Evolutionary conservation across 441 rosid genomes (phyloP).

Genomic region (Croton laevigatus): DNA sequence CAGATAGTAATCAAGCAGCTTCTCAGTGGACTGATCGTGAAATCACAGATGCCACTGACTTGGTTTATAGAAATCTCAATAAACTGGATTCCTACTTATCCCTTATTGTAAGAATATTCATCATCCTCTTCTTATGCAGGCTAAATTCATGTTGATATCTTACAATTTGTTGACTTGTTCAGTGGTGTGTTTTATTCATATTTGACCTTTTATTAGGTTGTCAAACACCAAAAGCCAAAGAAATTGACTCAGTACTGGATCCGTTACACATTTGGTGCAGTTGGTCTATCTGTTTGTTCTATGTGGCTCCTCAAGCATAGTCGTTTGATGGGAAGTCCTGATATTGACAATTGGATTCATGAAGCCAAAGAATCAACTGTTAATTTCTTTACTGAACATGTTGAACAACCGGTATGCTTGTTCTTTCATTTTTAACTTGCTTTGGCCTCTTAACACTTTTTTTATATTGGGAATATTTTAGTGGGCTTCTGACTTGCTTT

Average conservation of each 20-base stretch:
- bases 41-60: constrained; percentile 62
- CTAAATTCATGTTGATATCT: constrained; percentile 6
- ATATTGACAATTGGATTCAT: constrained; percentile 81
- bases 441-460: constrained; percentile 13
- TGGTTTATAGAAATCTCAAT: constrained; percentile 60
- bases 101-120: constrained; percentile 44
- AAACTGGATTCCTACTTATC: constrained; percentile 66
- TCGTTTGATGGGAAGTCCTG: constrained; percentile 89
- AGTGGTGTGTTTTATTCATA: constrained; percentile 11
- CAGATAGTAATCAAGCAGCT: constrained; percentile 58
- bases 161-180: constrained; percentile 2
- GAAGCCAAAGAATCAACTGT: constrained; percentile 73
- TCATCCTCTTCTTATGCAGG: not conserved
- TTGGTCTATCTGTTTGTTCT: constrained; percentile 73
- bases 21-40: constrained; percentile 78
- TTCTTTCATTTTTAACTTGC: constrained; percentile 16
- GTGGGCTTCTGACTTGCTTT: not conserved
- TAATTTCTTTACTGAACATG: constrained; percentile 77
- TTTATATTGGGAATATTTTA: constrained; percentile 8
- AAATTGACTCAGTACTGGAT: constrained; percentile 73
- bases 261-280: constrained; percentile 74
- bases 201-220: constrained; percentile 45
- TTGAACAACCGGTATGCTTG: constrained; percentile 83
- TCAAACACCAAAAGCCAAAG: constrained; percentile 75
- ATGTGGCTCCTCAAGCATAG: constrained; percentile 88